These are phyloP conservation scores for Saccharomycopsis javanensis DNA, from an alignment of 805 yeast genomes.

Conservation along the genomic window DNA sequence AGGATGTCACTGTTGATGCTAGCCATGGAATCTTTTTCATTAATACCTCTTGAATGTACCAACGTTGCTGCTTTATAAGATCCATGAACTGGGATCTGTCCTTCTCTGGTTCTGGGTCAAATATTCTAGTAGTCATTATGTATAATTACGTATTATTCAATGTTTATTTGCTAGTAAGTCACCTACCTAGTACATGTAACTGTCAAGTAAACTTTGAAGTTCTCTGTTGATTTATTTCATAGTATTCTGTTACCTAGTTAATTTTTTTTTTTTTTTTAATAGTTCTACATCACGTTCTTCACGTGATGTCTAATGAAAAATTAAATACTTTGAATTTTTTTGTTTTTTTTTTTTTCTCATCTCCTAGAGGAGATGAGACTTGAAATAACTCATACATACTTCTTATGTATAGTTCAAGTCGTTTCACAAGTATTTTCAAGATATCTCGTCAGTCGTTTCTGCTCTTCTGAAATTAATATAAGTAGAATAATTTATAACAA, in stretches of 20 bases:
- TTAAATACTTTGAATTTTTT: neutral
- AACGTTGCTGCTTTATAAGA: conserved; percentile 14
- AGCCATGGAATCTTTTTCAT: conserved; percentile 16
- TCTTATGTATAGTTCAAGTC: neutral
- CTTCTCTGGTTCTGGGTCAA: neutral
- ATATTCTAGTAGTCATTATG: neutral
- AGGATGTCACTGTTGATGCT: conserved; percentile 9
- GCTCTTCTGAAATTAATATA: neutral
- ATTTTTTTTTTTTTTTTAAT: neutral
- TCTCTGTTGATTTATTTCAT: neutral
- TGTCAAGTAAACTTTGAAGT: neutral
- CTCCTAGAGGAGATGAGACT: neutral
- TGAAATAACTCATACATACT: neutral
- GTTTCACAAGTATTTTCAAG: neutral
- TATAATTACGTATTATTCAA: too few species aligned
- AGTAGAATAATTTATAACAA: too few species aligned
- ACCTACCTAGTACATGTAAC: too few species aligned
- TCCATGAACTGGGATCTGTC: conserved; percentile 4
- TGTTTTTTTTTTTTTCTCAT: neutral
- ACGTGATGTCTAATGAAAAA: neutral
- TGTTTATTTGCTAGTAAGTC: too few species aligned
- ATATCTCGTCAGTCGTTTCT: too few species aligned
- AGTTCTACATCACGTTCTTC: neutral
- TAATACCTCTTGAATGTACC: conserved; percentile 15
- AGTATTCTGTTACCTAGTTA: too few species aligned